Evolutionary conservation across 306 rosid genomes (phyloP), one percentile per base, ranked within the genome.

Genomic region (Lithocarpus polystachyus): DNA sequence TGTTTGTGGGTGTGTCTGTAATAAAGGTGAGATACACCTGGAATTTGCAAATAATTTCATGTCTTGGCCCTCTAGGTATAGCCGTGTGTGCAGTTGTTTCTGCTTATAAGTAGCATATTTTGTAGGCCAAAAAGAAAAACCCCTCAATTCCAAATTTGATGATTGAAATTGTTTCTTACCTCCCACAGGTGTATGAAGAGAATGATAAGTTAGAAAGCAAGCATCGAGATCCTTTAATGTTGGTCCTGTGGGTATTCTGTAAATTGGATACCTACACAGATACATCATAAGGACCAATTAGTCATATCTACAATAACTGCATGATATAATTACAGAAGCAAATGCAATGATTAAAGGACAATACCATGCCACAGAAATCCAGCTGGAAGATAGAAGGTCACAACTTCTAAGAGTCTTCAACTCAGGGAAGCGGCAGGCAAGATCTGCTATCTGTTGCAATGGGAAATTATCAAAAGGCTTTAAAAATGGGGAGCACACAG

Each of bases 331-430:
- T 35, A 18, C 11, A 31, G 24, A 76, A 80, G 69, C 45, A 75
- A 74, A 76, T 22, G 61, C 75, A 83, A 4, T 55, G 68, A 54
- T 82, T 64, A 75, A 81, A 73, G 51, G 71, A 83, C 15, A 56
- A 40, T 94, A 94, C 98, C 98, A 94, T 77, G 98, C 97, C 76
- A 94, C 93, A 77, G 97, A 94, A 83, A 94, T 86, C 98, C 98
- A 94, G 81, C 98, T 94, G 53, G 93, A 72, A 55, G 89, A 17
- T 56, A 84, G 83, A 60, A 94, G 73, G 78, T 94, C 98, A 85
- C 96, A 94, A 82, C 98, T 94, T 84, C 91, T 86, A 26, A 90
- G 89, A 7, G 89, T 86, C 81, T 45, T 80, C 78, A 94, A 85
- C 84, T 86, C 91, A 76, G 98, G 97, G 81, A 84, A 80, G 73